Conservation (phyloP, 139 green algal species). For the Nannochloris sp. region DNA sequence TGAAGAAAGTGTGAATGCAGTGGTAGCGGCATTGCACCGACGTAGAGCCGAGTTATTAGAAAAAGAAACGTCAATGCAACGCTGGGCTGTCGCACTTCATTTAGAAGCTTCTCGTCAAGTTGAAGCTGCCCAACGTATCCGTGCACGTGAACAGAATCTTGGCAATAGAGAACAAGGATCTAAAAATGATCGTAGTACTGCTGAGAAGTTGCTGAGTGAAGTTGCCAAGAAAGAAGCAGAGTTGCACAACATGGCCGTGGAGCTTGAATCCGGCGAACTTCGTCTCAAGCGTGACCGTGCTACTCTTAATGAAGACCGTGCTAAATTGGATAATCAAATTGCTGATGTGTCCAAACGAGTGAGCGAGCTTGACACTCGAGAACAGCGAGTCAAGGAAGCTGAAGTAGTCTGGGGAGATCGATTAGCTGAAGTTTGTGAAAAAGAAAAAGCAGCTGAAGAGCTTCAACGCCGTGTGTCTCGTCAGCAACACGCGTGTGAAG, state of each 20-base stretch:
- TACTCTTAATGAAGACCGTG: conserved; percentile 6
- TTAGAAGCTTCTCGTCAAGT: conserved; percentile 23
- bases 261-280: background rate
- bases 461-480: conserved; percentile 4
- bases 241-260: conserved; percentile 1
- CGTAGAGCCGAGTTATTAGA: conserved; percentile 28
- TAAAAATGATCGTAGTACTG: background rate
- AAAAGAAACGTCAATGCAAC: conserved; percentile 43
- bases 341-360: background rate
- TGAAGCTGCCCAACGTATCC: conserved; percentile 5
- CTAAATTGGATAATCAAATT: conserved; percentile 5
- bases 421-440: background rate
- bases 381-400: background rate
- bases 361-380: conserved; percentile 8
- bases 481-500: conserved; percentile 16
- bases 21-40: conserved; percentile 5
- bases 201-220: conserved; percentile 12
- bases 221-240: conserved; percentile 1
- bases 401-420: background rate
- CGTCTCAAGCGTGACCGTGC: background rate
- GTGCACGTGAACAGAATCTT: conserved; percentile 12
- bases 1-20: background rate
- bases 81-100: conserved; percentile 36
- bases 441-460: conserved; percentile 1
- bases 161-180: background rate